Percentiles rank a stretch among this genome's conserved stretches.
phyloP scores from a whole-genome alignment of 73 alveolate genomes.

The Paramecium tetraurelia region DNA sequence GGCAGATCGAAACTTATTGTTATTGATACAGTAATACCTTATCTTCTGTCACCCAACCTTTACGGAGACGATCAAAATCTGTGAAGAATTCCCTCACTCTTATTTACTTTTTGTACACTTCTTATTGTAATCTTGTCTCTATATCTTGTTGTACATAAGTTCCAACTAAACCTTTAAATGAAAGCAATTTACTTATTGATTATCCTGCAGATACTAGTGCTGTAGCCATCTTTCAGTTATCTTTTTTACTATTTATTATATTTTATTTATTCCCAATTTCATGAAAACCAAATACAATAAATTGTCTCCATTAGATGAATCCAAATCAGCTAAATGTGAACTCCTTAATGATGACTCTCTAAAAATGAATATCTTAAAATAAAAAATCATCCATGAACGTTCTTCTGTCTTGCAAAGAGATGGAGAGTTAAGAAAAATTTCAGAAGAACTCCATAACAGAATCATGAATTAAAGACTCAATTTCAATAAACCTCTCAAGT shows the following conservation, averaged over 20 bases:
- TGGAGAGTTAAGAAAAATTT: not conserved
- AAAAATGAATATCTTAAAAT: not conserved
- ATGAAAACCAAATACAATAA: constrained; percentile 1
- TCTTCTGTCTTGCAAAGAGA: not conserved
- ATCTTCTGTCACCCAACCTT: constrained; percentile 89
- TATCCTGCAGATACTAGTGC: constrained; percentile 19
- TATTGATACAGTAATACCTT: not conserved
- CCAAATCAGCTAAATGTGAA: not conserved
- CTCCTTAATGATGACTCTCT: not conserved
- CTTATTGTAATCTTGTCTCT: constrained; percentile 67
- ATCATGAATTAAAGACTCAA: not conserved
- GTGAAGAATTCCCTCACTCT: constrained; percentile 84
- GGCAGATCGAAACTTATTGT: constrained; percentile 69
- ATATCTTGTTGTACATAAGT: constrained; percentile 44
- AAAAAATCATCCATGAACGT: not conserved
- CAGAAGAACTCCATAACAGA: not conserved
- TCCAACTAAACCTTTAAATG: not conserved
- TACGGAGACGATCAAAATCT: constrained; percentile 90
- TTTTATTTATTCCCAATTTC: not conserved
- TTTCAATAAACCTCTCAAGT: not conserved
- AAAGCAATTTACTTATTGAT: not conserved
- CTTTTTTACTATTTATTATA: not conserved
- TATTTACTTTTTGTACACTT: constrained; percentile 77
- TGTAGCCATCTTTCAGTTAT: constrained; percentile 38
- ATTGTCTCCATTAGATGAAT: not conserved